phyloP scores from a whole-genome alignment of 495 filamentous ascomycete genomes.

The Neurospora tetraspora region DNA sequence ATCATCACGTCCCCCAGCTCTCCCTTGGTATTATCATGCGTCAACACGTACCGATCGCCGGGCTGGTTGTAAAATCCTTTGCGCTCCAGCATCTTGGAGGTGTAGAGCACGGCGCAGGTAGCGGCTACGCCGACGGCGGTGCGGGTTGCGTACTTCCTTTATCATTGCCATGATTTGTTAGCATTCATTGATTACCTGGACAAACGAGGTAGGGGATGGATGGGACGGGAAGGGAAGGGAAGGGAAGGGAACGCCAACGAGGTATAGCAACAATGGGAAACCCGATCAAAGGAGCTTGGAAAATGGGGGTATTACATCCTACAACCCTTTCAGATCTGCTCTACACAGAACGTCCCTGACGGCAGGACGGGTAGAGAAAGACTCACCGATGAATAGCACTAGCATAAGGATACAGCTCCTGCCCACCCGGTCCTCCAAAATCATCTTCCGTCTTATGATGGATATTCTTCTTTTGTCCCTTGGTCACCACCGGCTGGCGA shows the following conservation, averaged over 20 bases:
- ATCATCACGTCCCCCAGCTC: neutral
- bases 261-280: neutral
- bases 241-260: no score
- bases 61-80: neutral
- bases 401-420: neutral
- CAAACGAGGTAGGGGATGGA: no score
- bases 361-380: neutral
- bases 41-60: neutral
- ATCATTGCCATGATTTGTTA: no score
- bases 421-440: neutral
- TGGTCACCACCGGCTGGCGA: neutral
- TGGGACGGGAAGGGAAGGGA: no score
- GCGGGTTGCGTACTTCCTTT: neutral
- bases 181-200: no score
- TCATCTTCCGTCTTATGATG: neutral
- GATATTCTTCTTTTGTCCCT: neutral
- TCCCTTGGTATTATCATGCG: neutral
- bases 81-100: neutral
- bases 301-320: neutral
- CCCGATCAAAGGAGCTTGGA: rapidly evolving
- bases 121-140: neutral
- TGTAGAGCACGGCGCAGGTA: neutral
- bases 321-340: neutral
- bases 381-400: neutral
- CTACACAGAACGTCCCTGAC: neutral